phyloP scores from a whole-genome alignment of 2,329 filamentous ascomycete species.

The Penicillium olsonii region DNA sequence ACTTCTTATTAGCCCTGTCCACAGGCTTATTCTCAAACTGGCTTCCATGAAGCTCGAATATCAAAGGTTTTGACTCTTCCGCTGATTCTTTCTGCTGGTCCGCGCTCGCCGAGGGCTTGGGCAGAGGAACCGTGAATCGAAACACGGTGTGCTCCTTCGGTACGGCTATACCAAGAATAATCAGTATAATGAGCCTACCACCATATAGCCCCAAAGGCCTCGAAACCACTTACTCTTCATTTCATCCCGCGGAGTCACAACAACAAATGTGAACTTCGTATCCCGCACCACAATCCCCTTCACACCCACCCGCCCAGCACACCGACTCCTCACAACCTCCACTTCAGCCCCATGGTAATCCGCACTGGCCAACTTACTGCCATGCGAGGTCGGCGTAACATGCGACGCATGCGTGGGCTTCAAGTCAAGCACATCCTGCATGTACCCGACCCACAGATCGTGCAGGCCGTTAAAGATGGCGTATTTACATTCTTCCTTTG shows the following conservation, averaged over 20 bases:
- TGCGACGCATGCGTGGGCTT: slow-evolving; percentile 37
- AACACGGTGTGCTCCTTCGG: slow-evolving; percentile 93
- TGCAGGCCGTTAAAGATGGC: slow-evolving; percentile 76
- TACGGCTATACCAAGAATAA: slow-evolving; percentile 52
- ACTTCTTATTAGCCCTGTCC: slow-evolving; percentile 87
- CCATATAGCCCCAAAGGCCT: slow-evolving; percentile 8
- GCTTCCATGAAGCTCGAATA: slow-evolving; percentile 84
- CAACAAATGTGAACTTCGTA: slow-evolving; percentile 79
- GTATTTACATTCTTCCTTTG: slow-evolving; percentile 69
- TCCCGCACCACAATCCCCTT: slow-evolving; percentile 87
- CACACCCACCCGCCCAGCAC: slow-evolving; percentile 77
- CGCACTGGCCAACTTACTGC: slow-evolving; percentile 71
- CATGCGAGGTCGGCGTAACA: slow-evolving; percentile 59
- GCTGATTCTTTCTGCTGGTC: slow-evolving; percentile 36
- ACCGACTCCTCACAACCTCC: slow-evolving; percentile 79
- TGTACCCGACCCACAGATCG: slow-evolving; percentile 79
- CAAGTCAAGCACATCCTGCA: slow-evolving; percentile 74
- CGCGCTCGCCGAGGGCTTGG: slow-evolving; percentile 21
- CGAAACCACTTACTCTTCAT: slow-evolving; percentile 63
- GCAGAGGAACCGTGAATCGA: slow-evolving; percentile 66
- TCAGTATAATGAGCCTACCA: neutral
- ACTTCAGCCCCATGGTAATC: slow-evolving; percentile 88
- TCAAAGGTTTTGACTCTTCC: slow-evolving; percentile 43
- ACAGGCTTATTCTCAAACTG: slow-evolving; percentile 81
- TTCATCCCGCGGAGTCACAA: slow-evolving; percentile 71